Conservation (phyloP, 139 green algal genomes). For the Trebouxia sp. region DNA sequence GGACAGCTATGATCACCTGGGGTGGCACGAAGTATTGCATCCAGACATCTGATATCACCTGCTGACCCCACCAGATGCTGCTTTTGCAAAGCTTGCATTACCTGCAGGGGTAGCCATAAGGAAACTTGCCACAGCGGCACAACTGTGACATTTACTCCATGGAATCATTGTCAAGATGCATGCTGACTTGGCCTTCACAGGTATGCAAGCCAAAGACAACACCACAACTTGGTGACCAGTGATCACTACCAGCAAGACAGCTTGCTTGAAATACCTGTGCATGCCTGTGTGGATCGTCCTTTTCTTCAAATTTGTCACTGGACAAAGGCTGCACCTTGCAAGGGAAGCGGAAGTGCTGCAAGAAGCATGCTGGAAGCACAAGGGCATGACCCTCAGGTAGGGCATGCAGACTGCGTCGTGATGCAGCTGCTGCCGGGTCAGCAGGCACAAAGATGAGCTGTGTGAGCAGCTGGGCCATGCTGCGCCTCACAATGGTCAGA, state of each 20-base stretch:
- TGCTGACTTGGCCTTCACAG: no score
- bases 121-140: no score
- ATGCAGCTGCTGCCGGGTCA: neutral
- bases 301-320: neutral
- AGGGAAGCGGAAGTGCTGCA: slow-evolving; percentile 7
- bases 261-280: neutral
- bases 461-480: slow-evolving; percentile 3
- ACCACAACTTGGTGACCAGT: no score
- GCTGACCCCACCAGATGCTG: neutral
- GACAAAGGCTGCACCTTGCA: neutral
- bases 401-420: neutral
- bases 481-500: slow-evolving; percentile 1
- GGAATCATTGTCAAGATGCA: no score
- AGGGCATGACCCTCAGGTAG: neutral
- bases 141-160: no score
- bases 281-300: neutral
- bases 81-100: neutral
- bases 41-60: neutral
- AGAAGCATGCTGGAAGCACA: neutral
- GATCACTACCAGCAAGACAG: no score
- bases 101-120: neutral
- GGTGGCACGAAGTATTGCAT: neutral
- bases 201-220: no score
- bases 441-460: slow-evolving; percentile 18
- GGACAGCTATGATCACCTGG: no score